Evolutionary conservation across 352 stramenopile genomes (phyloP).

Genomic region (Globisporangium takayamanum): DNA sequence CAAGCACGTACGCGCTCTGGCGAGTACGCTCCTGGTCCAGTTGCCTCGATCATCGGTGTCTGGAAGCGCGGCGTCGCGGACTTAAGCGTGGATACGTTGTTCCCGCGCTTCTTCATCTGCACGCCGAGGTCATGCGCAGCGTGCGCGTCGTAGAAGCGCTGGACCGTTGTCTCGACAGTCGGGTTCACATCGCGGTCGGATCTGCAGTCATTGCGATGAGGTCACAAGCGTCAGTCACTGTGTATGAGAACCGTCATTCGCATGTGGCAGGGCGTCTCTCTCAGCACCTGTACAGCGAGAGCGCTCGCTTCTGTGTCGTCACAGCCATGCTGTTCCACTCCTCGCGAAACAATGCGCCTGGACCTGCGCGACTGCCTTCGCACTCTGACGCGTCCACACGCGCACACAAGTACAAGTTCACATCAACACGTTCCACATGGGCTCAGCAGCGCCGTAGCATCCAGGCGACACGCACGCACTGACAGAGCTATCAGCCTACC

Average conservation of each 20-base stretch:
- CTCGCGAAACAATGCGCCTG: slow-evolving; percentile 31
- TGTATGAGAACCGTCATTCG: neutral
- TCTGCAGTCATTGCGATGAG: slow-evolving; percentile 8
- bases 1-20: slow-evolving; percentile 27
- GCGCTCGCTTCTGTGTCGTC: slow-evolving; percentile 16
- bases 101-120: slow-evolving; percentile 28
- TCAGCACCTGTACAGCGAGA: slow-evolving; percentile 23
- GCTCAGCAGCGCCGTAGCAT: neutral
- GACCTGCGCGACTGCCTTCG: slow-evolving; percentile 19
- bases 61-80: slow-evolving; percentile 43
- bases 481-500: neutral
- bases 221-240: neutral
- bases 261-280: neutral
- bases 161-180: slow-evolving; percentile 28
- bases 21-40: slow-evolving; percentile 37
- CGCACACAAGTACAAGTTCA: neutral
- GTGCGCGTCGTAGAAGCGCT: slow-evolving; percentile 40
- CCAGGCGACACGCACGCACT: neutral
- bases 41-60: slow-evolving; percentile 1
- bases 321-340: slow-evolving; percentile 40
- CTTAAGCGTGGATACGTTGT: slow-evolving; percentile 28
- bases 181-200: slow-evolving; percentile 47
- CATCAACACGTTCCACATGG: neutral
- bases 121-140: slow-evolving; percentile 25
- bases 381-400: slow-evolving; percentile 5